Evolutionary conservation across 1,284 basidiomycete genomes (phyloP).

Genomic region (Wallemia mellicola): DNA sequence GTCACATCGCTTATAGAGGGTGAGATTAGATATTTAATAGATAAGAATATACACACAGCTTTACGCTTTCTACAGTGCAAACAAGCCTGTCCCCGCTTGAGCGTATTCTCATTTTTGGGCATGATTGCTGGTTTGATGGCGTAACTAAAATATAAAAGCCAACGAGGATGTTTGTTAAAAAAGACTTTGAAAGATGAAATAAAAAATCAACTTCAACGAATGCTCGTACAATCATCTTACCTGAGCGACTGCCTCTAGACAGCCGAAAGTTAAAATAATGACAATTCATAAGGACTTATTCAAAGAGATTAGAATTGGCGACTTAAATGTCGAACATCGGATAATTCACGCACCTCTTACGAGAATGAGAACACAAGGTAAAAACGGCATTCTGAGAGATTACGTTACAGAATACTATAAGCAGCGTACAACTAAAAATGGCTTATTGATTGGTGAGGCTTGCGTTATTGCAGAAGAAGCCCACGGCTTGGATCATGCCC

Average conservation of each 20-base stretch:
- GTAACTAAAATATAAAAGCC: too few species aligned
- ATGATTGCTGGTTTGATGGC: too few species aligned
- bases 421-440: neutral
- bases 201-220: too few species aligned
- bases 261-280: neutral
- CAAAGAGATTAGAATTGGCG: neutral
- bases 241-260: too few species aligned
- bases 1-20: neutral
- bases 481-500: slow-evolving; percentile 4
- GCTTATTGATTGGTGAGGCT: neutral
- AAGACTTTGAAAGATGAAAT: too few species aligned
- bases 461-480: neutral
- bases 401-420: neutral
- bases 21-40: neutral
- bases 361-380: neutral
- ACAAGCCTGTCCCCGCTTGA: neutral
- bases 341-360: neutral
- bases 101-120: neutral
- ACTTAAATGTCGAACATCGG: neutral
- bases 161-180: too few species aligned
- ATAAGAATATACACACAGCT: neutral
- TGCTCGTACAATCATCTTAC: too few species aligned
- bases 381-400: neutral
- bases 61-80: neutral
- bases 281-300: neutral